Evolutionary conservation across 306 rosid genomes (phyloP).

Genomic region (Quercus ilex): DNA sequence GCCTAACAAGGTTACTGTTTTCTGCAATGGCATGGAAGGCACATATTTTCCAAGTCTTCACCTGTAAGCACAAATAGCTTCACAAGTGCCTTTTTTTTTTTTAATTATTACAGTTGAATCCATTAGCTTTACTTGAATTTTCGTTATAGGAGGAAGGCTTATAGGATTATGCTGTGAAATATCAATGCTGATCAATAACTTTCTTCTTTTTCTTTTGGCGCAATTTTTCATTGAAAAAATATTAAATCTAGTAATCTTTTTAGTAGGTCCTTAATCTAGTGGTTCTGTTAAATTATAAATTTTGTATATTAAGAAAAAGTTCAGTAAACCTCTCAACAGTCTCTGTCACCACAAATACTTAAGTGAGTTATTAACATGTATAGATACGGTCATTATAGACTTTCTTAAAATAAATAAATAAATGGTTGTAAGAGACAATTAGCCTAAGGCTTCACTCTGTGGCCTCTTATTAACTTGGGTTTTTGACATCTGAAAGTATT

Average conservation of each 20-base stretch:
- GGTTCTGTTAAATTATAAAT: neutral
- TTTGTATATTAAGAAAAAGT: neutral
- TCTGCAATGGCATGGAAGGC: conserved; percentile 95
- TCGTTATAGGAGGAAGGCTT: neutral
- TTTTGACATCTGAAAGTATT: conserved; percentile 1
- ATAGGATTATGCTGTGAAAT: neutral
- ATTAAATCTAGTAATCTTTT: neutral
- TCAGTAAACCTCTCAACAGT: neutral
- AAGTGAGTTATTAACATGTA: no score
- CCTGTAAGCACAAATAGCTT: conserved; percentile 58
- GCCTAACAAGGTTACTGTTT: conserved; percentile 83
- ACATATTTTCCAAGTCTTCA: conserved; percentile 96
- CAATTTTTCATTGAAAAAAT: neutral
- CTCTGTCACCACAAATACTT: no score
- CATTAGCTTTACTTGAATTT: neutral
- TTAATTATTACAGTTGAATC: neutral
- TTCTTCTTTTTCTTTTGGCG: neutral
- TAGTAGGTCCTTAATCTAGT: neutral
- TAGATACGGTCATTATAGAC: neutral
- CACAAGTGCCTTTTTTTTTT: neutral
- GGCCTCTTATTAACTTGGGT: neutral
- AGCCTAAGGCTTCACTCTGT: neutral
- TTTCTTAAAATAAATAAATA: no score
- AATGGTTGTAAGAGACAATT: neutral
- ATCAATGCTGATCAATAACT: neutral